These are phyloP conservation scores for Cryptosporidium sp. DNA, from an alignment of 169 alveolate genomes.

Conservation along the genomic window DNA sequence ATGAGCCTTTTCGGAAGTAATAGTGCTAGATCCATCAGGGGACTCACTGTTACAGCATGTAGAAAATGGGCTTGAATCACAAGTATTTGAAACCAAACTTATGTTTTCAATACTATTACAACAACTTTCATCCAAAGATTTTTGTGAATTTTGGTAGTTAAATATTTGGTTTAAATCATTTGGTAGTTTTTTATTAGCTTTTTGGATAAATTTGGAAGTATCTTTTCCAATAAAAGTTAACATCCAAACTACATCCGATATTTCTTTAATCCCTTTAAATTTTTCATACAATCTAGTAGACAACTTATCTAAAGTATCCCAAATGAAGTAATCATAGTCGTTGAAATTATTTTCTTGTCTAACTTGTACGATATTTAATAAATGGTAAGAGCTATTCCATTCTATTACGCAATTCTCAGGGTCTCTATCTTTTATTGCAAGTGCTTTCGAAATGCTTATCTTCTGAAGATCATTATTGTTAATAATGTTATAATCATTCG, in stretches of 20 bases:
- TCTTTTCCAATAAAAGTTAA: constrained; percentile 52
- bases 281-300: not conserved
- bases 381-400: constrained; percentile 17
- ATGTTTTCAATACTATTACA: not conserved
- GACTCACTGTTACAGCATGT: constrained; percentile 14
- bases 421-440: constrained; percentile 47
- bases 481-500: not conserved
- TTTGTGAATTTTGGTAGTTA: not conserved
- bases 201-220: not conserved
- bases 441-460: constrained; percentile 30
- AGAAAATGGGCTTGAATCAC: constrained; percentile 15
- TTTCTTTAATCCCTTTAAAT: constrained; percentile 4
- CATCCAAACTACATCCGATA: constrained; percentile 45
- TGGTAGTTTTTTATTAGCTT: not conserved
- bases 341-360: not conserved
- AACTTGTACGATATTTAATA: not conserved
- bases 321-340: constrained; percentile 13
- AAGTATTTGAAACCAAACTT: not conserved
- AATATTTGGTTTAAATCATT: not conserved
- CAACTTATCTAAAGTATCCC: constrained; percentile 41
- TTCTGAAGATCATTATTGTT: not conserved
- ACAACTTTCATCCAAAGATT: not conserved
- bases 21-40: not conserved
- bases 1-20: not conserved
- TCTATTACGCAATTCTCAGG: constrained; percentile 51